These are phyloP conservation scores for Papiliotrema nemorosa DNA, from an alignment of 1,284 basidiomycete species.

Conservation along the genomic window DNA sequence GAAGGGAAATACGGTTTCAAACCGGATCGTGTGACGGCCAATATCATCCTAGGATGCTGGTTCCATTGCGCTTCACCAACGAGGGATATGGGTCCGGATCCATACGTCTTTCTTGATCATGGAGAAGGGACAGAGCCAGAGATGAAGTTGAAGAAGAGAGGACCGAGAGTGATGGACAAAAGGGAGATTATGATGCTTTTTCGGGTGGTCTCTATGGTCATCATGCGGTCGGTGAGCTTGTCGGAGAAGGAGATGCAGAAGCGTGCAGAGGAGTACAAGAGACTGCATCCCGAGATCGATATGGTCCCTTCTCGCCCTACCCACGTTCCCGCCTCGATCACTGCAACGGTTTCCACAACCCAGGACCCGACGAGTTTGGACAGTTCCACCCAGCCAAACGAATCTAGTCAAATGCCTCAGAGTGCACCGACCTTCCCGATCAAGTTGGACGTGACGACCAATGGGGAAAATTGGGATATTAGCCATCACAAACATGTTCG, in stretches of 20 bases:
- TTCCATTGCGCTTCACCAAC: conserved; percentile 15
- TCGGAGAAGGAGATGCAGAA: not conserved
- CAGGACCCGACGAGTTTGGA: no score
- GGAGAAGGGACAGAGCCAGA: not conserved
- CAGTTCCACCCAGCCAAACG: no score
- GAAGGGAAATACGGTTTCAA: conserved; percentile 29
- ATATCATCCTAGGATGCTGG: conserved; percentile 42
- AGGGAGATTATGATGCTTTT: conserved; percentile 20
- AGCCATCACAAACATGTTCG: conserved; percentile 15
- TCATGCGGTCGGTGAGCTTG: not conserved
- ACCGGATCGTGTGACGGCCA: conserved; percentile 42
- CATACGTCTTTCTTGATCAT: not conserved
- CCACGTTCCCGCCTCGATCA: no score
- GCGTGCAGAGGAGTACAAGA: no score
- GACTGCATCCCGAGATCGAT: no score
- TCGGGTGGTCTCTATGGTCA: conserved; percentile 9
- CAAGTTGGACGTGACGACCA: no score
- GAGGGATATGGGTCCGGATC: not conserved
- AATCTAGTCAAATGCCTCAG: no score
- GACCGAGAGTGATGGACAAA: not conserved
- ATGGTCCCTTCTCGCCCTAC: no score
- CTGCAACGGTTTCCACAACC: no score
- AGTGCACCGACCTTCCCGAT: no score
- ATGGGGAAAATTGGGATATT: no score
- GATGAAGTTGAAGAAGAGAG: conserved; percentile 1